These are phyloP conservation scores for Wickerhamomyces silvicola DNA, from an alignment of 805 yeast genomes.

Conservation along the genomic window DNA sequence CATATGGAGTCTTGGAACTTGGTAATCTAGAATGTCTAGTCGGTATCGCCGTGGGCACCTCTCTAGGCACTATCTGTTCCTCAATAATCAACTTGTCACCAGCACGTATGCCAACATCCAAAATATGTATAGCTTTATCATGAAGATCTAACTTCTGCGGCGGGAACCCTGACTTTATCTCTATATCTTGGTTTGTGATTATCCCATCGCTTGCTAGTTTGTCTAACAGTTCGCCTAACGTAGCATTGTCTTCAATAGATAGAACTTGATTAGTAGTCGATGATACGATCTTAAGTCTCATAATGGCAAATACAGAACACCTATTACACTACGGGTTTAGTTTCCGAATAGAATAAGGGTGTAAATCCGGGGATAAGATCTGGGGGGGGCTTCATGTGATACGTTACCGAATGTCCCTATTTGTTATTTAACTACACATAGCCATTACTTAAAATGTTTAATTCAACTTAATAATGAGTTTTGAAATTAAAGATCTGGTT, in stretches of 20 bases:
- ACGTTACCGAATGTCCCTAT: too few species aligned
- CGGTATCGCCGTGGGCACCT: constrained; percentile 4
- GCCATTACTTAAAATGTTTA: too few species aligned
- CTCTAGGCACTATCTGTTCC: background rate
- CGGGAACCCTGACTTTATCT: constrained; percentile 54
- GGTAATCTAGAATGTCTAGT: too few species aligned
- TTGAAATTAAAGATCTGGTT: constrained; percentile 31
- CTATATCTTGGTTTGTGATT: constrained; percentile 7
- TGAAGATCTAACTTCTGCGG: constrained; percentile 38
- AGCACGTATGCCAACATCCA: constrained; percentile 40
- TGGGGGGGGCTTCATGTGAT: too few species aligned
- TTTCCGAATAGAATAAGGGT: background rate
- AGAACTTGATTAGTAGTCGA: constrained; percentile 26
- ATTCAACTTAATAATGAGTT: too few species aligned
- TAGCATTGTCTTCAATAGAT: constrained; percentile 30
- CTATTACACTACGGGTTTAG: background rate
- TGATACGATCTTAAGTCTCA: constrained; percentile 34
- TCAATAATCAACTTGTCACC: constrained; percentile 55
- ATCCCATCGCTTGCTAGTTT: constrained; percentile 8
- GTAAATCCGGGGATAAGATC: too few species aligned
- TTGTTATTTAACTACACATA: too few species aligned
- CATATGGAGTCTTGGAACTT: constrained; percentile 9
- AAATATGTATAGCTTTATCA: constrained; percentile 21
- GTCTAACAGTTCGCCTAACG: constrained; percentile 26
- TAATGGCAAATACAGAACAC: constrained; percentile 8